These are phyloP conservation scores for Scedosporium boydii DNA, from an alignment of 2,329 filamentous ascomycete genomes.

Conservation along the genomic window DNA sequence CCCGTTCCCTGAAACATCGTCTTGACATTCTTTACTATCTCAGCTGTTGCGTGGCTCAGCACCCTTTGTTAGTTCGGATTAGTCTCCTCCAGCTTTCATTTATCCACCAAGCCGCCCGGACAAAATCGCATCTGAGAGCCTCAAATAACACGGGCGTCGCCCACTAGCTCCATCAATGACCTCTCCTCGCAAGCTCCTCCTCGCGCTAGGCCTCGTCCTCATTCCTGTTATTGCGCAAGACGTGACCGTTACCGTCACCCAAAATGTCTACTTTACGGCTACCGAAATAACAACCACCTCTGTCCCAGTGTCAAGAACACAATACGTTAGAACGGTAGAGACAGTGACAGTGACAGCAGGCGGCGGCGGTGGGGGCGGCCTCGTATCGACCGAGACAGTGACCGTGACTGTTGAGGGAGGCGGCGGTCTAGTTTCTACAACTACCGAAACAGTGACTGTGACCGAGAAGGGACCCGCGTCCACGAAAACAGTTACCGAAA, in stretches of 20 bases:
- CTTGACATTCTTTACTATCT: no score
- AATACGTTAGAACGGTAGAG: background rate
- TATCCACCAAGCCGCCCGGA: no score
- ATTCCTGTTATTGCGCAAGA: background rate
- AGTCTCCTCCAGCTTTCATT: no score
- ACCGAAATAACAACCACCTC: background rate
- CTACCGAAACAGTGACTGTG: background rate
- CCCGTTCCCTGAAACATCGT: no score
- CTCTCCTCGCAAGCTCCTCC: slow-evolving; percentile 11
- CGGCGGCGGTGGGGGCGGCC: background rate
- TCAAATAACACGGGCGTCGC: slow-evolving; percentile 7
- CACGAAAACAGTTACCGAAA: background rate
- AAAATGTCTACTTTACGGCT: background rate
- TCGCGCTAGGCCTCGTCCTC: background rate
- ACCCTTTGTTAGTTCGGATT: no score
- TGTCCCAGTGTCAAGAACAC: background rate
- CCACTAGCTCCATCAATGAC: slow-evolving; percentile 9
- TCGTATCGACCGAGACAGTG: background rate
- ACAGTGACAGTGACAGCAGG: background rate
- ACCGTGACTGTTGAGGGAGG: background rate
- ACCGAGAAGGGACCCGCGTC: background rate
- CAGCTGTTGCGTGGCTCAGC: no score
- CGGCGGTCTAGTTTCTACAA: background rate
- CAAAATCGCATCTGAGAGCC: no score
- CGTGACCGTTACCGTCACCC: background rate